These are phyloP conservation scores for Alternaria brassicicola DNA, from an alignment of 2,329 filamentous ascomycete species.

Conservation along the genomic window DNA sequence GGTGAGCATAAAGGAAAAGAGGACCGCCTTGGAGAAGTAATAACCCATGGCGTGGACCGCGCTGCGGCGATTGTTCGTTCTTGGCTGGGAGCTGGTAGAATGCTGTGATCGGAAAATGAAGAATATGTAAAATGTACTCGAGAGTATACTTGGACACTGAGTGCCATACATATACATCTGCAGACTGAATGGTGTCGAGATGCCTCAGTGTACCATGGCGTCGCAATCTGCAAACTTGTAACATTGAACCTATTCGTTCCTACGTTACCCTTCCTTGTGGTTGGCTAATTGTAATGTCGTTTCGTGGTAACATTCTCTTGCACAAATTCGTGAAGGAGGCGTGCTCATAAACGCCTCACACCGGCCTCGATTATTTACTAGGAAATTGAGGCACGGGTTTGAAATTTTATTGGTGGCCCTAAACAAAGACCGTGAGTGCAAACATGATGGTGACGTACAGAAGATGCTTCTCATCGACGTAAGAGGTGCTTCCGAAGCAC, in stretches of 20 bases:
- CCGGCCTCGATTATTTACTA: neutral
- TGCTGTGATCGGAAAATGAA: neutral
- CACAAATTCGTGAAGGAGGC: neutral
- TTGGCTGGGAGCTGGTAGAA: neutral
- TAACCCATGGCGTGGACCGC: neutral
- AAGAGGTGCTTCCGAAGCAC: neutral
- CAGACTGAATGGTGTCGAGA: neutral
- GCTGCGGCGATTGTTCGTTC: neutral
- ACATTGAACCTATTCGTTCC: neutral
- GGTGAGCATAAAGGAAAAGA: neutral
- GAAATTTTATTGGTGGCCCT: neutral
- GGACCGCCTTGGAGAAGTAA: neutral
- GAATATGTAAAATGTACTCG: neutral
- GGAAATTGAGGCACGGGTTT: neutral
- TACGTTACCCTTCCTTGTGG: neutral
- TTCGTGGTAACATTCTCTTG: neutral
- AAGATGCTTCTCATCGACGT: neutral
- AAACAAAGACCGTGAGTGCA: neutral
- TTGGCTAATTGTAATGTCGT: neutral
- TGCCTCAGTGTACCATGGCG: neutral
- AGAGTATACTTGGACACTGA: neutral
- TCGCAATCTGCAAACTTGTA: neutral
- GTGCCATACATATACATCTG: neutral
- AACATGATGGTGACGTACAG: neutral
- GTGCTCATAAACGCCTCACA: neutral